Evolutionary conservation across 352 stramenopile genomes (phyloP).

Genomic region (Pythium pyrilobum): DNA sequence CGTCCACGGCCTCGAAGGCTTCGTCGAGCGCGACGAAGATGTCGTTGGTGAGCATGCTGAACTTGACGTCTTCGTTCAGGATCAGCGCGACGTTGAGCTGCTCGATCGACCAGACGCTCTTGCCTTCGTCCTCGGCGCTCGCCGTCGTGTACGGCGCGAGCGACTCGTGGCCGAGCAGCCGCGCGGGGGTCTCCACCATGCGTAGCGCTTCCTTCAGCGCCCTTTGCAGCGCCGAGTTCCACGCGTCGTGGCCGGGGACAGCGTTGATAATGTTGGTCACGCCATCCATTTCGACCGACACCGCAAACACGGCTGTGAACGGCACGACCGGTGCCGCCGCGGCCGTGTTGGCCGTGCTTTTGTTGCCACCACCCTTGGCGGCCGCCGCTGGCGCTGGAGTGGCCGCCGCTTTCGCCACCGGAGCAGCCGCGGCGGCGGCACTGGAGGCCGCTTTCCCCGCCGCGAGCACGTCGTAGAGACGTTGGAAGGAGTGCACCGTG

Average conservation of each 20-base stretch:
- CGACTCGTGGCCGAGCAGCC: conserved; percentile 76
- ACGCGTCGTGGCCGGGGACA: conserved; percentile 57
- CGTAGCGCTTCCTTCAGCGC: conserved; percentile 81
- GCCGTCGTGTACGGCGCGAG: conserved; percentile 74
- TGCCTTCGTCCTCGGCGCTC: conserved; percentile 80
- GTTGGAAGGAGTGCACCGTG: conserved; percentile 71
- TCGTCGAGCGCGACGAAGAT: conserved; percentile 82
- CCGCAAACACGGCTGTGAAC: conserved; percentile 55
- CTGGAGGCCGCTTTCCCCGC: conserved; percentile 31
- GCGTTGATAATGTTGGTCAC: conserved; percentile 34
- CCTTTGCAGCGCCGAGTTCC: conserved; percentile 60
- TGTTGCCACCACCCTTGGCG: not conserved
- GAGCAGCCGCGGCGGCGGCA: not conserved
- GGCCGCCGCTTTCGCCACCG: not conserved
- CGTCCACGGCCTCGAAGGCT: conserved; percentile 71
- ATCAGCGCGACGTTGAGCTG: conserved; percentile 77
- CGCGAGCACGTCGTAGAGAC: conserved; percentile 44
- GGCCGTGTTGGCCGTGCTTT: no score
- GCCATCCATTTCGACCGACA: conserved; percentile 66
- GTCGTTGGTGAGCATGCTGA: conserved; percentile 77
- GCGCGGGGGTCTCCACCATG: conserved; percentile 84
- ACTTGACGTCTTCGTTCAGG: conserved; percentile 78
- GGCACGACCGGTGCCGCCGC: conserved; percentile 10
- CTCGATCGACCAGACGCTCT: conserved; percentile 73
- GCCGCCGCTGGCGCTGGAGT: not conserved